These are phyloP conservation scores for Neurospora hispaniola DNA, from an alignment of 495 filamentous ascomycete species.

Conservation along the genomic window DNA sequence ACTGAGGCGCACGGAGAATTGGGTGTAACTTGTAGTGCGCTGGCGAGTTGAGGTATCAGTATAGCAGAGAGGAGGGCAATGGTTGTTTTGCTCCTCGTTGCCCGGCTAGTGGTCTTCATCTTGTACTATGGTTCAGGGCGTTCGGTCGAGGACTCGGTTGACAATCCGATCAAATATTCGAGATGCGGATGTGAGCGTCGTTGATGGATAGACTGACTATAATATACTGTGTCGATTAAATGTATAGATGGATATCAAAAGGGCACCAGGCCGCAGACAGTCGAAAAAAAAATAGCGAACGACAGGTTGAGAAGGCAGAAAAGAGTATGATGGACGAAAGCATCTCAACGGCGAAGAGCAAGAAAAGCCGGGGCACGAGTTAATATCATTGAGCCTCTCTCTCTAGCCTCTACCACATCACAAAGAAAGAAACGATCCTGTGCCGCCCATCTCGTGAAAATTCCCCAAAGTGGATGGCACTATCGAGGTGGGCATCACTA, in stretches of 20 bases:
- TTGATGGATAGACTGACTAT: background rate
- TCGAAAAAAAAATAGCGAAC: background rate
- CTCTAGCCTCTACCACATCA: background rate
- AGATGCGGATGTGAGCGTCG: background rate
- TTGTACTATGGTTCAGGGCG: background rate
- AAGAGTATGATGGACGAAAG: background rate
- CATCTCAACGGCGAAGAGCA: background rate
- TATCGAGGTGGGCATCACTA: background rate
- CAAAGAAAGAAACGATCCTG: slow-evolving; percentile 7
- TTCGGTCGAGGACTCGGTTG: background rate
- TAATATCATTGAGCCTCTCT: background rate
- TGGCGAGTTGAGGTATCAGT: slow-evolving; percentile 13
- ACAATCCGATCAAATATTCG: background rate
- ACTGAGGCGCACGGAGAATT: slow-evolving; percentile 40
- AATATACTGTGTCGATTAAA: background rate
- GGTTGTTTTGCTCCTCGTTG: background rate
- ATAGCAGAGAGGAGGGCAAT: slow-evolving; percentile 14
- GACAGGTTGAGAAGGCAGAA: background rate
- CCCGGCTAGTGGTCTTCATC: slow-evolving; percentile 5
- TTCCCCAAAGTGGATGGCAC: slow-evolving; percentile 3
- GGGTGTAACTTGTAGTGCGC: slow-evolving; percentile 37
- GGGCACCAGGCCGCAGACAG: background rate
- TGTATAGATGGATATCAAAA: background rate
- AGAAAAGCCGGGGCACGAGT: background rate
- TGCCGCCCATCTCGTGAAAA: slow-evolving; percentile 8